Conservation (phyloP, 441 rosid genomes). For the Euphorbia schlechtendalii region DNA sequence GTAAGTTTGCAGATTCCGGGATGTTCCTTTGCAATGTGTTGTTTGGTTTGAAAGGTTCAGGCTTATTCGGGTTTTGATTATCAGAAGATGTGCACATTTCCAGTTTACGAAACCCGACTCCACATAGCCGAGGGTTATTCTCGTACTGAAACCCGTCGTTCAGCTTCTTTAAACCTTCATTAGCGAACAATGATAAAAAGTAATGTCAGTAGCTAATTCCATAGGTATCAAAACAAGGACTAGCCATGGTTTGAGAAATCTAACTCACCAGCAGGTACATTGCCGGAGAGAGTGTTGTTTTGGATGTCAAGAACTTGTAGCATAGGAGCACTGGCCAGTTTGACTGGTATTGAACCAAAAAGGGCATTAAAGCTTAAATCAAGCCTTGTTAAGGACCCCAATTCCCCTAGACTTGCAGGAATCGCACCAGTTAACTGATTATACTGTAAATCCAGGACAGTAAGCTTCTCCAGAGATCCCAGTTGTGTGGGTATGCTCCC, state of each 20-base stretch:
- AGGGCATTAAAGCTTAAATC: constrained; percentile 74
- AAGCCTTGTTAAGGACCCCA: constrained; percentile 51
- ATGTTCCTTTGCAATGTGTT: constrained; percentile 34
- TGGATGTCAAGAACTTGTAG: constrained; percentile 71
- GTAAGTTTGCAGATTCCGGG: constrained; percentile 58
- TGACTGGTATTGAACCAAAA: constrained; percentile 73
- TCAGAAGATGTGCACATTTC: constrained; percentile 43
- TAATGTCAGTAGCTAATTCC: background rate
- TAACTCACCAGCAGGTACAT: constrained; percentile 61
- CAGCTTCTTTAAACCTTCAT: constrained; percentile 69
- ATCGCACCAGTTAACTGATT: constrained; percentile 75
- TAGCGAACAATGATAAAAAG: background rate
- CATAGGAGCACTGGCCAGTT: constrained; percentile 52
- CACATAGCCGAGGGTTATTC: constrained; percentile 70
- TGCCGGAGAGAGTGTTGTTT: constrained; percentile 75
- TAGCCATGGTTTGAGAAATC: background rate
- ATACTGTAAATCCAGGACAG: constrained; percentile 68
- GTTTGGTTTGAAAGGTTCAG: constrained; percentile 52
- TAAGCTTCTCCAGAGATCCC: constrained; percentile 68
- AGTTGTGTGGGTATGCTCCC: constrained; percentile 74
- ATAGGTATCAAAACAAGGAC: background rate
- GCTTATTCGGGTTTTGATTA: constrained; percentile 29
- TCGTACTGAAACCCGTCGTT: constrained; percentile 52
- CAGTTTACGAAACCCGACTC: constrained; percentile 51
- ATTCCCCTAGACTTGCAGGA: constrained; percentile 78